phyloP scores from a whole-genome alignment of 2,329 filamentous ascomycete species.

The Sporothrix curviconia region DNA sequence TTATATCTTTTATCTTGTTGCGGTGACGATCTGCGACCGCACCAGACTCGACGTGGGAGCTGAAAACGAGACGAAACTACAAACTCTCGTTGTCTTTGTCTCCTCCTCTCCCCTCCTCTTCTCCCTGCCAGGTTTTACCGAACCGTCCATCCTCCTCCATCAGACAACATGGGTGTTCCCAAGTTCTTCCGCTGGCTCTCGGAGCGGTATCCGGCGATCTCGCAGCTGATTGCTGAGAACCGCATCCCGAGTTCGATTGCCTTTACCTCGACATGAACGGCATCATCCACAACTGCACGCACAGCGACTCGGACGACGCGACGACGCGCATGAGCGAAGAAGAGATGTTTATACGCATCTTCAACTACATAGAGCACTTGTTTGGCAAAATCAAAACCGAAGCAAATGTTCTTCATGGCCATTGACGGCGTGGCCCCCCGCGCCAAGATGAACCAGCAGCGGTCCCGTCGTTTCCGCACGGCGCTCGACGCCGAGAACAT shows the following conservation, averaged over 20 bases:
- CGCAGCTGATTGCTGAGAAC: slow-evolving; percentile 96
- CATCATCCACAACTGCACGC: slow-evolving; percentile 98
- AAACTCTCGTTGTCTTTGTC: neutral
- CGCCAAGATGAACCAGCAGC: slow-evolving; percentile 99
- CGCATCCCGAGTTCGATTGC: slow-evolving; percentile 97
- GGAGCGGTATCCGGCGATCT: slow-evolving; percentile 97
- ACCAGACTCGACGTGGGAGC: neutral
- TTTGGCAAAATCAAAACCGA: slow-evolving; percentile 98
- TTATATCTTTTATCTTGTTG: neutral
- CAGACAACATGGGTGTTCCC: slow-evolving; percentile 45
- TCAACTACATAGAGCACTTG: slow-evolving; percentile 98
- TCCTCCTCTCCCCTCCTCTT: neutral
- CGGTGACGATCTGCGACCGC: neutral
- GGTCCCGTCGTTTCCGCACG: slow-evolving; percentile 87
- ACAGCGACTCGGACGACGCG: slow-evolving; percentile 88
- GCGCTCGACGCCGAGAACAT: slow-evolving; percentile 85
- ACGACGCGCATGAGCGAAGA: slow-evolving; percentile 93
- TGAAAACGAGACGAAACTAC: neutral
- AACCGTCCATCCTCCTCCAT: neutral
- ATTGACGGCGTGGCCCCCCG: slow-evolving; percentile 96
- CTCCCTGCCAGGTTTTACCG: neutral
- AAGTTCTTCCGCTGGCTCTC: slow-evolving; percentile 99
- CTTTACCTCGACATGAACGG: slow-evolving; percentile 99
- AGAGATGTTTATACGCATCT: slow-evolving; percentile 99
- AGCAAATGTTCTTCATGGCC: slow-evolving; percentile 99